A percentile compares a stretch with the other conserved stretches of the same genome.
Conservation (phyloP, 1,284 basidiomycete species). For the Gomphus bonarii region DNA sequence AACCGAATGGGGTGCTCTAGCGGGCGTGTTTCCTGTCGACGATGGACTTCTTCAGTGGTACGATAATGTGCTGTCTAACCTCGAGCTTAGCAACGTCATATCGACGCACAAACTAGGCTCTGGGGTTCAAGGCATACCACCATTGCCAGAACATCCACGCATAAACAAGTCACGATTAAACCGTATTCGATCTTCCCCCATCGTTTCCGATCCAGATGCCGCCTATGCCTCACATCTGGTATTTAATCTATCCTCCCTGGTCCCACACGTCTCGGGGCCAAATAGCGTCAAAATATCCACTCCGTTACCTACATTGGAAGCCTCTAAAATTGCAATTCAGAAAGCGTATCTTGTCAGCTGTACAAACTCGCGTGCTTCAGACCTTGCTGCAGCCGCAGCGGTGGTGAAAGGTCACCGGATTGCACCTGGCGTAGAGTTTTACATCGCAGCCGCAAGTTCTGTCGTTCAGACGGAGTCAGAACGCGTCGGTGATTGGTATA, state of each 20-base stretch:
- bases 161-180: constrained; percentile 73
- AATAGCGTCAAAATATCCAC: constrained; percentile 97
- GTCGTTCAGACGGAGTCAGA: constrained; percentile 89
- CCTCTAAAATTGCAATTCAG: constrained; percentile 74
- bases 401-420: constrained; percentile 83
- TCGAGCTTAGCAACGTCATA: constrained; percentile 74
- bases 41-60: constrained; percentile 83
- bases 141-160: constrained; percentile 77
- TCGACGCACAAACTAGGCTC: constrained; percentile 40
- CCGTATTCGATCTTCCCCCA: constrained; percentile 42
- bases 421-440: constrained; percentile 90
- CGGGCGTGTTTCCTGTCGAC: constrained; percentile 93
- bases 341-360: constrained; percentile 99
- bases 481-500: constrained; percentile 79
- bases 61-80: constrained; percentile 63
- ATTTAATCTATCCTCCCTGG: constrained; percentile 88
- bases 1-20: constrained; percentile 97
- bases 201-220: constrained; percentile 72
- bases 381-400: constrained; percentile 85
- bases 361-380: constrained; percentile 95
- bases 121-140: constrained; percentile 10
- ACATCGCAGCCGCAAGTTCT: constrained; percentile 92
- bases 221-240: constrained; percentile 84
- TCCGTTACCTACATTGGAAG: constrained; percentile 74
- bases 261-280: constrained; percentile 93